Evolutionary conservation across 176 grass and related monocot genomes (phyloP).

Genomic region (Cenchrus americanus): DNA sequence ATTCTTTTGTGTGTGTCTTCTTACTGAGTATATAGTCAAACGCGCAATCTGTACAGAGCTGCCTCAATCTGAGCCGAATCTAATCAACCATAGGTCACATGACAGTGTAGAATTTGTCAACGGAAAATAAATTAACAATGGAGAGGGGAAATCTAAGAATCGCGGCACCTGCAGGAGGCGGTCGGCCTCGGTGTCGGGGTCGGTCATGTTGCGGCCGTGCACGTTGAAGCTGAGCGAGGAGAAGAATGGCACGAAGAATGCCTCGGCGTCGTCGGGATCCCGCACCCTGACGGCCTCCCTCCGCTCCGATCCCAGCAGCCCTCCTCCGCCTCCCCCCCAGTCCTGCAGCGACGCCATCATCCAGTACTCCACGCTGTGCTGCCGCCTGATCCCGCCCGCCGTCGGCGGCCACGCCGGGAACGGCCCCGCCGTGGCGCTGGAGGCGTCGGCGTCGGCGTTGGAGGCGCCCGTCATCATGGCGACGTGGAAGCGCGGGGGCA

Average conservation of each 20-base stretch:
- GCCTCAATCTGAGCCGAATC: conserved; percentile 19
- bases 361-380: conserved; percentile 98
- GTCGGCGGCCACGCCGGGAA: conserved; percentile 74
- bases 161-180: conserved; percentile 73
- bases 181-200: conserved; percentile 86
- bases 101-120: not conserved
- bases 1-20: not conserved
- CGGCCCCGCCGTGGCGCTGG: not conserved
- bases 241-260: conserved; percentile 99
- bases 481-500: conserved; percentile 82
- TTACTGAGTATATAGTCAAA: not conserved
- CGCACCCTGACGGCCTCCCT: conserved; percentile 78
- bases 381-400: conserved; percentile 71
- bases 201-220: conserved; percentile 94
- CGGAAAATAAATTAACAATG: not conserved
- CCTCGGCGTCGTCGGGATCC: conserved; percentile 78
- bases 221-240: conserved; percentile 98
- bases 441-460: not conserved
- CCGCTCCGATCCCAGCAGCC: not conserved
- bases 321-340: not conserved
- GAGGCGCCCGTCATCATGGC: conserved; percentile 54
- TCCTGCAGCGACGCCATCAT: conserved; percentile 86
- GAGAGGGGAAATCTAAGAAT: not conserved
- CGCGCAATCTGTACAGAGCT: conserved; percentile 14
- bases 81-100: not conserved